Base-by-base conservation (phyloP, 176 grass and related monocot genomes). In the Zizania latifolia region DNA sequence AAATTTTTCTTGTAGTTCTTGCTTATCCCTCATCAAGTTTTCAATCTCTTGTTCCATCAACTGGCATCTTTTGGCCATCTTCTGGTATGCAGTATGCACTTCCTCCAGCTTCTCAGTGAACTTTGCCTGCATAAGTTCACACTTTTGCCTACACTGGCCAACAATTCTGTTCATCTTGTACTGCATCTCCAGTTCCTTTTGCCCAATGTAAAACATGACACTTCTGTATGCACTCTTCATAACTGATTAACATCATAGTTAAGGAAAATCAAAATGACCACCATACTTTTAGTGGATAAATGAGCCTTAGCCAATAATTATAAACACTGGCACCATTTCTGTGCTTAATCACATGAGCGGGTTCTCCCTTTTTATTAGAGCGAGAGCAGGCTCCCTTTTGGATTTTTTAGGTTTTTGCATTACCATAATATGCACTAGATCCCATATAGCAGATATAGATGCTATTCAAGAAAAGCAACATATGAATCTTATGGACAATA, bases 1-100 rank as follows among this genome's bases (percentile, higher is more conserved):
- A 83, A 93, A 93, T 74, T 97, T 97, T 62, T 93, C 93, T 78
- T 97, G 90, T 58, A 97, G 73, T 69, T 97, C 93, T 68, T 97
- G 90, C 80, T 97, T 97, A 76, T 97, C 93, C 68, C 89, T 97
- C 15, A 72, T 88, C 51, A 97, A 75, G 68, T 75, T 97, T 58
- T 97, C 90, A 43, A 90, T 74, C 75, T 89, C 93, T 72, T 86
- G 78, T 71, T 93, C 84, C 93, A 97, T 89, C 81, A 93, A 53
- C 80, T 93, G 87, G 17, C 87, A 93, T 82, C 81, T 93, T 79
- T 89, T 97, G 57, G 76, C 87, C 85, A 97, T 89, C 89, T 97
- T 97, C 70, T 93, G 88, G 77, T 93, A 97, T 36, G 87, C 87
- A 40, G 82, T 53, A 55, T 97, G 93, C 30, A 90, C 68, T 78